phyloP scores from a whole-genome alignment of 2,329 filamentous ascomycete genomes.

The Rhexocercosporidium sp. region DNA sequence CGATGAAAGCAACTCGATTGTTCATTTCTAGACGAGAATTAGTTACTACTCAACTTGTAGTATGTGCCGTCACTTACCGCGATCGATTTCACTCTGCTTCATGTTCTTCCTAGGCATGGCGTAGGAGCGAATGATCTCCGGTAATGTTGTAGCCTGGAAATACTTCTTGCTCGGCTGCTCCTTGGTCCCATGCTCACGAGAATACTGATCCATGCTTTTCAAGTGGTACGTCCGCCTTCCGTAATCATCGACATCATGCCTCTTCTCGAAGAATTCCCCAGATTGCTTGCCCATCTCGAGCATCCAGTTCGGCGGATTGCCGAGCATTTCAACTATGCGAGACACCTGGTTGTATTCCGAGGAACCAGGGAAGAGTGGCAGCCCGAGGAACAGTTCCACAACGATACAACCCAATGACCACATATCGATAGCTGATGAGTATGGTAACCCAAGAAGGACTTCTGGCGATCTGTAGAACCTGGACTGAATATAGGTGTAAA shows the following conservation, averaged over 20 bases:
- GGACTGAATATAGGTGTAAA: constrained; percentile 99
- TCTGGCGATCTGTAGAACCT: constrained; percentile 97
- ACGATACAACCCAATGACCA: constrained; percentile 99
- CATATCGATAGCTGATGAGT: constrained; percentile 99
- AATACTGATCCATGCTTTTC: constrained; percentile 98
- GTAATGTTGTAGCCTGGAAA: constrained; percentile 90
- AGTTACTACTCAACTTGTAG: constrained; percentile 24
- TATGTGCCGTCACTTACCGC: constrained; percentile 66
- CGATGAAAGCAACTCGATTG: constrained; percentile 95
- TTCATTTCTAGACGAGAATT: constrained; percentile 79
- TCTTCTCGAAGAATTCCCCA: constrained; percentile 95
- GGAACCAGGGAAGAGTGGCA: constrained; percentile 94
- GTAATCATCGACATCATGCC: constrained; percentile 81
- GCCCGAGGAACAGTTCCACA: constrained; percentile 92
- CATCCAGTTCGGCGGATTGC: constrained; percentile 98
- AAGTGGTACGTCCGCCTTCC: constrained; percentile 88
- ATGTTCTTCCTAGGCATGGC: constrained; percentile 99
- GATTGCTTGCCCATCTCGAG: constrained; percentile 98
- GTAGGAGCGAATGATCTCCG: constrained; percentile 97
- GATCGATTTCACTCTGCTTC: constrained; percentile 94
- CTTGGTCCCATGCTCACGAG: constrained; percentile 92
- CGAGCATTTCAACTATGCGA: constrained; percentile 96
- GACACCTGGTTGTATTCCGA: constrained; percentile 99
- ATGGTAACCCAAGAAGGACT: constrained; percentile 91
- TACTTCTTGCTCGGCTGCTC: constrained; percentile 99